Evolutionary conservation across 1,139 yeast genomes (phyloP), one percentile per base, ranked within the genome.

Genomic region (Protomyces inouyei): DNA sequence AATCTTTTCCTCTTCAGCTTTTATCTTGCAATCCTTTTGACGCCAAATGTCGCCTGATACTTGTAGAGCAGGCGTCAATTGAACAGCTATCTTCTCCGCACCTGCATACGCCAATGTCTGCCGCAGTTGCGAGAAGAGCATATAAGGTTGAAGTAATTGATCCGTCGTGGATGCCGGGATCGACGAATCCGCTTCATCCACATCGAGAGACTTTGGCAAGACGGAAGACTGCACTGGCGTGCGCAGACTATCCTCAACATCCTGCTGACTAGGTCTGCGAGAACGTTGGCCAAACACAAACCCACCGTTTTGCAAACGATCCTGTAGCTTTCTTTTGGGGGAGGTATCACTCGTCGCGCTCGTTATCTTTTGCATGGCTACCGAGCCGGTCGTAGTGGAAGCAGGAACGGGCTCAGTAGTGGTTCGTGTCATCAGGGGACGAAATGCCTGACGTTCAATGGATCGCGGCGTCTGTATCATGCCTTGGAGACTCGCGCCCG

Each of bases 1-100:
- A 5, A 64, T 48, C 38, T 64, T 64, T 45, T 64, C 66, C 36
- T 64, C 66, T 23, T 59, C 66, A 10, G 61, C 66, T 38, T 48
- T 64, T 35, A 64, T 37, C 38, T 64, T 64, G 48, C 54, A 54
- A 48, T 43, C 54, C 28, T 61, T 52, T n/a, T 37, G 36, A 37
- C 23, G 52, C 66, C 66, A 64, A 18, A 64, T 45, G 23, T 57
- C 66, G 10, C 56, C 36, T 8, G 66, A 54, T 14, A 64, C 48
- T 35, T 52, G 61, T 9, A 64, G 52, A 14, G 36, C 48, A 21
- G 48, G 48, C 48, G 48, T 43, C 23, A 43, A 10, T 16, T 18
- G 48, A 4, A 43, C 25, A 18, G 25, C 23, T 18, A 12, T 52
- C 12, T 23, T 12, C 9, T 18, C 25, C 9, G 25, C 12, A 9